Conservation (phyloP, 1,284 basidiomycete genomes). For the Grifola frondosa region DNA sequence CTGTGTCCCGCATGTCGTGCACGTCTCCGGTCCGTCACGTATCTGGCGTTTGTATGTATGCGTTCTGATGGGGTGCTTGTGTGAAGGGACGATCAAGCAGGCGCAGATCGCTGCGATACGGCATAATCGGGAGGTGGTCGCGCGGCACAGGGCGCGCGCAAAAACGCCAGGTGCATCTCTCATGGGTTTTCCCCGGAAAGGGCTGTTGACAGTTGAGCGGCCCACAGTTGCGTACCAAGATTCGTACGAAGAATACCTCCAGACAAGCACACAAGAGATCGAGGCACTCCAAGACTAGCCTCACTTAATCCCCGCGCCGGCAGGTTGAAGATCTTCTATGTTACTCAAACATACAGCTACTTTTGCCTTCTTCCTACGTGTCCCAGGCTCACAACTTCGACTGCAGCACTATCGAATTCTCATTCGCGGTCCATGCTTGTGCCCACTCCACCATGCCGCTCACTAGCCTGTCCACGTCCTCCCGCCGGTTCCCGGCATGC, state of each 20-base stretch:
- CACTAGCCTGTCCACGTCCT: conserved; percentile 64
- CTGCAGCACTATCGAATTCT: conserved; percentile 10
- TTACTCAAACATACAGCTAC: not conserved
- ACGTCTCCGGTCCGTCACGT: conserved; percentile 63
- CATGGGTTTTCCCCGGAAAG: not conserved
- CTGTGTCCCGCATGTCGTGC: conserved; percentile 69
- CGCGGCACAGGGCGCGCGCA: conserved; percentile 54
- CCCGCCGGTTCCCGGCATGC: conserved; percentile 69
- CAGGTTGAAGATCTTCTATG: not conserved
- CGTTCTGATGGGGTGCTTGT: not conserved
- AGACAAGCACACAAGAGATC: conserved; percentile 58
- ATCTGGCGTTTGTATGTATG: not conserved
- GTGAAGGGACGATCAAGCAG: conserved; percentile 75
- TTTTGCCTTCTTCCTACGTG: not conserved
- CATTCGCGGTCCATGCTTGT: conserved; percentile 18
- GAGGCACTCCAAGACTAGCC: conserved; percentile 59
- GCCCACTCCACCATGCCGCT: conserved; percentile 32
- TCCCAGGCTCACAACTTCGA: conserved; percentile 23
- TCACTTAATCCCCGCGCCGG: not conserved
- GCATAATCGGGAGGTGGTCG: conserved; percentile 69
- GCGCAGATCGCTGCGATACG: conserved; percentile 70
- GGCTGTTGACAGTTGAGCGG: no score
- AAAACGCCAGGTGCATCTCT: conserved; percentile 49
- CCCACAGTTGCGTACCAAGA: conserved; percentile 43
- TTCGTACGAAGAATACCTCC: conserved; percentile 57